These are phyloP conservation scores for Suillus bovinus DNA, from an alignment of 768 basidiomycete species.

Conservation along the genomic window DNA sequence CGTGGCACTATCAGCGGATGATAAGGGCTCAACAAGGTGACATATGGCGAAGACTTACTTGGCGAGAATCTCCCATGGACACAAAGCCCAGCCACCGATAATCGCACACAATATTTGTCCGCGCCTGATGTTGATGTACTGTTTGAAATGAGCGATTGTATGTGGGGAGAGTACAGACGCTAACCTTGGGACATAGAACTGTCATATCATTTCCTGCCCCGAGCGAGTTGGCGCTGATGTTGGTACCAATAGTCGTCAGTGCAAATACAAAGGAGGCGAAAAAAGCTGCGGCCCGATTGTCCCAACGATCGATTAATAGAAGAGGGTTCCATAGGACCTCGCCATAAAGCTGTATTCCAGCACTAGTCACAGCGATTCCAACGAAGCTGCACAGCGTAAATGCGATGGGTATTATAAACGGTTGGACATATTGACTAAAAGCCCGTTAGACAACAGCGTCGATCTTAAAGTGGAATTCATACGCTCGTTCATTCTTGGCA, in stretches of 20 bases:
- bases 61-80: slow-evolving; percentile 82
- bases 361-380: slow-evolving; percentile 79
- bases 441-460: slow-evolving; percentile 6
- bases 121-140: slow-evolving; percentile 33
- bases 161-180: neutral
- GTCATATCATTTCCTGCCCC: slow-evolving; percentile 84
- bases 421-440: slow-evolving; percentile 68
- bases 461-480: slow-evolving; percentile 21
- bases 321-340: slow-evolving; percentile 74
- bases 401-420: slow-evolving; percentile 74
- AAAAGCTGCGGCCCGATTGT: slow-evolving; percentile 84
- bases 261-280: slow-evolving; percentile 75
- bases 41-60: slow-evolving; percentile 24
- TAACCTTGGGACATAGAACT: slow-evolving; percentile 61
- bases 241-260: slow-evolving; percentile 69
- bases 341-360: slow-evolving; percentile 73
- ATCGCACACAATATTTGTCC: slow-evolving; percentile 30
- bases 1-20: slow-evolving; percentile 41
- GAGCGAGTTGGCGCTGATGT: slow-evolving; percentile 78
- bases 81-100: slow-evolving; percentile 72
- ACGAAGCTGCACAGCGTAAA: slow-evolving; percentile 79
- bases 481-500: slow-evolving; percentile 68
- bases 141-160: neutral
- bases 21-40: neutral
- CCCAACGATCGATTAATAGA: slow-evolving; percentile 75